Base-by-base conservation (phyloP, 2,329 filamentous ascomycete species). In the Phoma sp. region DNA sequence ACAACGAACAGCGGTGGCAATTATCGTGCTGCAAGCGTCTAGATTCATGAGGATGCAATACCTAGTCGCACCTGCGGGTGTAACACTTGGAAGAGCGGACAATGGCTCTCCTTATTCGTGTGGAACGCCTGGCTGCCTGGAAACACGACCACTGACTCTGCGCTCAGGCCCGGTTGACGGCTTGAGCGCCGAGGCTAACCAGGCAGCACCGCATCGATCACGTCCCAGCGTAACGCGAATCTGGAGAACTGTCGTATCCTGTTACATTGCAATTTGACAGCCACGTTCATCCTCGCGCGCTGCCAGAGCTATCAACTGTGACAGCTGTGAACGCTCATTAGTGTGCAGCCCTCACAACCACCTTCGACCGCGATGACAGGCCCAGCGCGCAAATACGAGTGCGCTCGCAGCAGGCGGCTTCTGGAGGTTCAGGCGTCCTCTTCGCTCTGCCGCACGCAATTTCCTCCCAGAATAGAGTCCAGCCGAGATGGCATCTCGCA, bases 221-320 rank as follows among this genome's bases (percentile, higher is more conserved):
- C 40, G 45, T 54, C 46, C 52, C 51, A 51, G 43, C 42, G 36
- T 38, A 41, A 46, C 40, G 55, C 45, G 51, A 42, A 55, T 52
- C 51, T 52, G 55, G 55, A 58, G 55, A 58, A 55, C 14, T 42
- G 36, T 49, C 46, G 52, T 55, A 46, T 41, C 23, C 40, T 55
- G 45, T 37, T 32, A 49, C 52, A 50, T 37, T 9, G 37, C 18
- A 46, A 42, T 46, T 42, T 41, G 24, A 13, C 30, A 8, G 25
- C 25, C 41, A 50, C 37, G 30, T 38, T 35, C 46, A 50, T 50
- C 37, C 52, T 47, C 37, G 37, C 24, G 36, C 14, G 11, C n/a
- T n/a, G 25, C 24, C 13, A 14, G 23, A 18, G 18, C 18, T 18
- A 18, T 36, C 30, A 13, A 37, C 10, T 41, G 8, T 25, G 5